Conservation (phyloP, 495 filamentous ascomycete genomes). For the Neurospora sp. region DNA sequence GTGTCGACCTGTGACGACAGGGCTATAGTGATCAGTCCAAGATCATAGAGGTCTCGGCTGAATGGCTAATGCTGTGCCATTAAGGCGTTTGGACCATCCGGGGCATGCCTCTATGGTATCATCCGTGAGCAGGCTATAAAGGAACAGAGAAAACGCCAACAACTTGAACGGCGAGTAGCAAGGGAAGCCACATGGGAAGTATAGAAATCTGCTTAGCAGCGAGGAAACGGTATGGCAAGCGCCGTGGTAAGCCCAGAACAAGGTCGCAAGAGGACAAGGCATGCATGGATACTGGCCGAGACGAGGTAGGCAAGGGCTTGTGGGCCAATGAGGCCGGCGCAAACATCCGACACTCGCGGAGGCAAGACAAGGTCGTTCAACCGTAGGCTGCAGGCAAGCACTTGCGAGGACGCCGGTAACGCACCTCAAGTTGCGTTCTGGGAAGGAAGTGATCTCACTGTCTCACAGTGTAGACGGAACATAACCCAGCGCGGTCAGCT, state of each 20-base stretch:
- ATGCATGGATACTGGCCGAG: slow-evolving; percentile 19
- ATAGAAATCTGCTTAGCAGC: neutral
- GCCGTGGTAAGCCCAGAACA: slow-evolving; percentile 13
- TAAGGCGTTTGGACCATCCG: slow-evolving; percentile 35
- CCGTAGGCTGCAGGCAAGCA: slow-evolving; percentile 9
- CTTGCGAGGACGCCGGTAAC: slow-evolving; percentile 1
- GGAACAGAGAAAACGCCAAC: slow-evolving; percentile 16
- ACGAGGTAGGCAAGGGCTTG: slow-evolving; percentile 14
- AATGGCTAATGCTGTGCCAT: slow-evolving; percentile 45
- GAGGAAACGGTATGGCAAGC: slow-evolving; percentile 15
- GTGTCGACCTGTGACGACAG: slow-evolving; percentile 20
- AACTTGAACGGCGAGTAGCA: slow-evolving; percentile 12
- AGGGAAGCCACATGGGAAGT: slow-evolving; percentile 5
- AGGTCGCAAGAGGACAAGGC: slow-evolving; percentile 15
- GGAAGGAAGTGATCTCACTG: slow-evolving; percentile 11
- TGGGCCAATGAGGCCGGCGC: slow-evolving; percentile 21
- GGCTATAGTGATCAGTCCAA: slow-evolving; percentile 32
- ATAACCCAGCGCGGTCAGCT: slow-evolving; percentile 8
- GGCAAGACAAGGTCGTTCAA: slow-evolving; percentile 23
- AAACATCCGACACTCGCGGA: slow-evolving; percentile 22
- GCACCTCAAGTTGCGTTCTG: slow-evolving; percentile 3
- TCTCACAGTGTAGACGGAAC: slow-evolving; percentile 12
- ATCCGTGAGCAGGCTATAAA: slow-evolving; percentile 17
- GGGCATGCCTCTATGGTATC: slow-evolving; percentile 16
- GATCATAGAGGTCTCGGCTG: slow-evolving; percentile 39